Base-by-base conservation (phyloP, 495 filamentous ascomycete species). In the Penicillium canariense region DNA sequence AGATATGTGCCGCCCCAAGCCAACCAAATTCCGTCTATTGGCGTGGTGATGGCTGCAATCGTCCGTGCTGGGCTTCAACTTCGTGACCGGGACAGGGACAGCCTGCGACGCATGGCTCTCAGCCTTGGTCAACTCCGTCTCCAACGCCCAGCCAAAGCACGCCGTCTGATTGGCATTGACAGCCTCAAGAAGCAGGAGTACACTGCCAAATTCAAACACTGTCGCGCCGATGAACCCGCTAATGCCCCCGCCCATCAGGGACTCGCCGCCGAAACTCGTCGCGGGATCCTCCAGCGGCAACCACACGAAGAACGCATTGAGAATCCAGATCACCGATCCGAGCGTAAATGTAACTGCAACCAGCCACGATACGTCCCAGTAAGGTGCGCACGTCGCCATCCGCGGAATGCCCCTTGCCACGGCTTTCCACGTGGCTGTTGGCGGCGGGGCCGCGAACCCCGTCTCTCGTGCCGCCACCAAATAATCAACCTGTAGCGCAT, bases 101-200 rank as follows among this genome's bases (percentile, higher is more conserved):
- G 39, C 9, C 18, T 28, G 52, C 7, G 27, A 4, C 1, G 26
- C 49, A 15, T 54, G 47, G 5, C 35, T 46, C 28, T 66, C 63
- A 11, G 63, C 53, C 46, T 67, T 66, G 17, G 73, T 74, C 10
- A 82, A 23, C 6, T 74, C 69, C 36, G 70, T 72, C 49, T 85
- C 79, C 17, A 87, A 34, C 0, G 87, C 87, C 85, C 84, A 89
- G 14, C 87, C 87, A 67, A 89, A 89, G 63, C 86, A 90, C 11
- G 81, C 83, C 0, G 79, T 70, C 15, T 80, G 68, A 50, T 85
- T 84, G 51, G 84, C 84, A 66, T 89, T 88, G 4, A 89, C 72
- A 9, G 86, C 86, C 61, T 91, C 87, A 4, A 87, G 64, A 60
- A 89, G 74, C 12, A 89, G 67, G 20, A 90, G 62, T 0, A 89